Evolutionary conservation across 148 eudicot species (phyloP), one percentile per base, ranked within the genome.

Genomic region (Oxyria digyna): DNA sequence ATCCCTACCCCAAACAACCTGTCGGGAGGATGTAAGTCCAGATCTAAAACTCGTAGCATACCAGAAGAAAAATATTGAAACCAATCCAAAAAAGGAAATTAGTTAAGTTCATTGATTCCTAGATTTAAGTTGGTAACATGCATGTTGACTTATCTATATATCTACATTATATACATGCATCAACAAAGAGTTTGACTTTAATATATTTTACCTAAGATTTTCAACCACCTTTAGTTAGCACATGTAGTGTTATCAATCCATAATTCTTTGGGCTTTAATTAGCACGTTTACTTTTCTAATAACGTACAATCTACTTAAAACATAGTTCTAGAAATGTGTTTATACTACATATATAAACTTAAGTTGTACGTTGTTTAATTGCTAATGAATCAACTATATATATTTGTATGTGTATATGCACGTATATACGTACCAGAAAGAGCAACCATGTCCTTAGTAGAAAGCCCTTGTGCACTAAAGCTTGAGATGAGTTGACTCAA

Each of bases 371-470:
- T n/a, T n/a, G n/a, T n/a, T n/a, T n/a, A n/a, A n/a, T 43, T 43
- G 48, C 6, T 15, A 13, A 13, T 35, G 6, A 38, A 5, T 38
- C 41, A 38, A 38, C 9, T 5, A 4, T 38, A 38, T 0, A 4
- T 45, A 15, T 45, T 35, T n/a, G n/a, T 35, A 35, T 2, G 38
- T 2, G 20, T 62, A 0, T 7, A 27, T 62, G n/a, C n/a, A n/a
- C n/a, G n/a, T n/a, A n/a, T n/a, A n/a, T n/a, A n/a, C n/a, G 3
- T 66, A 54, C 42, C 63, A 11, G 55, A 50, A 9, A 87, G 82
- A 17, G 85, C 85, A 45, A 84, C 84, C 87, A 87, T 31, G 41
- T 87, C 91, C 68, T 69, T 82, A 23, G 79, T 14, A 11, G 86
- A 79, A 65, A 87, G 88, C 8, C 91, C 91, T 2, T 80, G 71